These are phyloP conservation scores for Leccinum subtestaceum DNA, from an alignment of 768 basidiomycete genomes.

Conservation along the genomic window DNA sequence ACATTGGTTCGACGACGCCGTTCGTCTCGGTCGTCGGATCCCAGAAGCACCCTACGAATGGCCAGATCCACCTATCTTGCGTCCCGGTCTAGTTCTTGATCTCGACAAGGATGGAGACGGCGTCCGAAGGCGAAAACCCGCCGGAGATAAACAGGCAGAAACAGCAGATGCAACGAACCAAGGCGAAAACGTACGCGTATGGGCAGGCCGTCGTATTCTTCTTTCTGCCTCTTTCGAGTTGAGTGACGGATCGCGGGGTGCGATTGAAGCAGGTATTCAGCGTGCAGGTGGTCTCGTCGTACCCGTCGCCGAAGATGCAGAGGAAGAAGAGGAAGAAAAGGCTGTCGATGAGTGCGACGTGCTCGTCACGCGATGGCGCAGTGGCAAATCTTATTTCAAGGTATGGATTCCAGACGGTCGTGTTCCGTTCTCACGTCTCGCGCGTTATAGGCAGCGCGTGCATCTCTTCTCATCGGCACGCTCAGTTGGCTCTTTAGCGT, in stretches of 20 bases:
- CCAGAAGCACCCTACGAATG: constrained; percentile 61
- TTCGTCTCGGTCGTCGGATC: constrained; percentile 54
- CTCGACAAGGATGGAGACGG: constrained; percentile 18
- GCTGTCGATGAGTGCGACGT: constrained; percentile 59
- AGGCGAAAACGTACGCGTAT: constrained; percentile 45
- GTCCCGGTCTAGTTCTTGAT: constrained; percentile 20
- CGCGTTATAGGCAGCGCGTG: constrained; percentile 50
- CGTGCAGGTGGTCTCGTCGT: constrained; percentile 57
- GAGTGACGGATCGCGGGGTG: constrained; percentile 42
- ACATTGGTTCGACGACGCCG: constrained; percentile 87
- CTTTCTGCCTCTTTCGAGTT: constrained; percentile 61
- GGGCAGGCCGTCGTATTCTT: constrained; percentile 58
- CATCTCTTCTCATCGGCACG: constrained; percentile 55
- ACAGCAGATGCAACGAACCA: constrained; percentile 15
- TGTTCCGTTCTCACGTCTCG: not conserved
- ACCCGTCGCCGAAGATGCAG: constrained; percentile 48
- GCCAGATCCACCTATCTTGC: constrained; percentile 64
- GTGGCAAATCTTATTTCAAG: constrained; percentile 66
- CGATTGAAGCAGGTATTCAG: constrained; percentile 57
- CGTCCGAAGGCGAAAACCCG: constrained; percentile 24
- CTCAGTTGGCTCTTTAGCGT: constrained; percentile 84
- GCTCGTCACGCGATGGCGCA: constrained; percentile 66
- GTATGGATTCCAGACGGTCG: constrained; percentile 36
- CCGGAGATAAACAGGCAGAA: constrained; percentile 25
- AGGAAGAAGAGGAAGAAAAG: constrained; percentile 29